Evolutionary conservation across 208 protist species (phyloP).

Genomic region (Naegleria fowleri): DNA sequence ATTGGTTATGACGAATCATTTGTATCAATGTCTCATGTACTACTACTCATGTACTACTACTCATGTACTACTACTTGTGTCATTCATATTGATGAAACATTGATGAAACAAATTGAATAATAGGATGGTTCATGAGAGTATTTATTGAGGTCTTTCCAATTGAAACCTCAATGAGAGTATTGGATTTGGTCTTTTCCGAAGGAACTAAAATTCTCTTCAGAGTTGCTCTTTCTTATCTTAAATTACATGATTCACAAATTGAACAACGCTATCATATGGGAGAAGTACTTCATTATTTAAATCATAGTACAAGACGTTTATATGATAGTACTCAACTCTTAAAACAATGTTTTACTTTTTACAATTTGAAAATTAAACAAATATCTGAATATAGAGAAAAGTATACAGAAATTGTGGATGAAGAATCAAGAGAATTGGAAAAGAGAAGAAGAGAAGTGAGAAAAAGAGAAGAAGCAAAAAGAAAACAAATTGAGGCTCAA

Average conservation of each 20-base stretch:
- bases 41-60: too few species aligned
- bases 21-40: too few species aligned
- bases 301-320: not conserved
- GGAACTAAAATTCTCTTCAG: conserved; percentile 51
- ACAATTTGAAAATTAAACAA: not conserved
- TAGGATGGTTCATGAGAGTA: conserved; percentile 58
- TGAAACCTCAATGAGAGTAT: conserved; percentile 48
- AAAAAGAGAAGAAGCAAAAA: not conserved
- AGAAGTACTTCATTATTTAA: conserved; percentile 15
- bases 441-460: not conserved
- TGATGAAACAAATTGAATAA: too few species aligned
- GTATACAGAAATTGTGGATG: not conserved
- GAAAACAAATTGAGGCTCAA: not conserved
- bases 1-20: too few species aligned
- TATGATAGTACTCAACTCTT: not conserved
- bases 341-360: conserved; percentile 4
- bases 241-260: conserved; percentile 43
- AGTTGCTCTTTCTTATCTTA: conserved; percentile 40
- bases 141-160: conserved; percentile 53
- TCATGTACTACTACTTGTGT: too few species aligned
- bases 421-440: not conserved
- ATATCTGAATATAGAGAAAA: not conserved
- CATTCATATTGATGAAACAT: too few species aligned
- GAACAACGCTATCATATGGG: not conserved
- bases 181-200: conserved; percentile 52